Percentiles rank a stretch among this genome's conserved stretches.
Conservation (phyloP, 2,329 filamentous ascomycete genomes). For the Trichoderma sp. region DNA sequence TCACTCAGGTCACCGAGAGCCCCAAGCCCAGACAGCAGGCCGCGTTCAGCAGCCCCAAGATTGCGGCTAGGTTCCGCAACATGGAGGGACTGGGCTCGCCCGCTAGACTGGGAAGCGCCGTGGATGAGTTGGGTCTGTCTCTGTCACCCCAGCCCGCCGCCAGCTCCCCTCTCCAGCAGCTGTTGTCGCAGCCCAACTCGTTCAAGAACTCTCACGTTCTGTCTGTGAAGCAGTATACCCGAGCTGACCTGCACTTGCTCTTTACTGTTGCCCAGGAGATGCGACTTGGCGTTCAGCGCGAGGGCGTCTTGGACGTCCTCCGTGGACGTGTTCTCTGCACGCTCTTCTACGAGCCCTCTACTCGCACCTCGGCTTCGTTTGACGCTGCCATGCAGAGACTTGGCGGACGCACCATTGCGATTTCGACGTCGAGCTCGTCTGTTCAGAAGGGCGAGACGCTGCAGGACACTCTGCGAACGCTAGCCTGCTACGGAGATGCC, state of each 20-base stretch:
- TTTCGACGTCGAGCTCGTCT: constrained; percentile 82
- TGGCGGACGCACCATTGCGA: constrained; percentile 79
- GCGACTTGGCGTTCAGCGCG: constrained; percentile 89
- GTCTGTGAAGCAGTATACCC: constrained; percentile 87
- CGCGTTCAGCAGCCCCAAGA: constrained; percentile 31
- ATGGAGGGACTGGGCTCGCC: constrained; percentile 31
- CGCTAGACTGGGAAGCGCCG: constrained; percentile 29
- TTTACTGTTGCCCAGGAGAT: constrained; percentile 98
- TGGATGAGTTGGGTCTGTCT: constrained; percentile 50
- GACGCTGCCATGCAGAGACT: constrained; percentile 98
- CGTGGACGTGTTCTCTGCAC: constrained; percentile 85
- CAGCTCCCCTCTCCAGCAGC: constrained; percentile 65
- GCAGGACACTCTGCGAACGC: constrained; percentile 88
- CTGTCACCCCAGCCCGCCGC: constrained; percentile 53
- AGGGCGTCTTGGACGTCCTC: constrained; percentile 84
- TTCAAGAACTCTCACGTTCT: constrained; percentile 91
- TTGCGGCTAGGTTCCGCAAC: constrained; percentile 35
- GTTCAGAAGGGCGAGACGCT: constrained; percentile 93
- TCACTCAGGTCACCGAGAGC: constrained; percentile 40
- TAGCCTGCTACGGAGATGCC: constrained; percentile 92
- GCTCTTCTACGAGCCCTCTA: constrained; percentile 98
- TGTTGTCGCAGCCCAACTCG: constrained; percentile 72
- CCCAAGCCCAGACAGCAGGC: constrained; percentile 36
- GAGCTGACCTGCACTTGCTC: constrained; percentile 84
- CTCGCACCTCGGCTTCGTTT: constrained; percentile 91